Conservation (phyloP, 2,329 filamentous ascomycete genomes). For the Aspergillus brasiliensis region DNA sequence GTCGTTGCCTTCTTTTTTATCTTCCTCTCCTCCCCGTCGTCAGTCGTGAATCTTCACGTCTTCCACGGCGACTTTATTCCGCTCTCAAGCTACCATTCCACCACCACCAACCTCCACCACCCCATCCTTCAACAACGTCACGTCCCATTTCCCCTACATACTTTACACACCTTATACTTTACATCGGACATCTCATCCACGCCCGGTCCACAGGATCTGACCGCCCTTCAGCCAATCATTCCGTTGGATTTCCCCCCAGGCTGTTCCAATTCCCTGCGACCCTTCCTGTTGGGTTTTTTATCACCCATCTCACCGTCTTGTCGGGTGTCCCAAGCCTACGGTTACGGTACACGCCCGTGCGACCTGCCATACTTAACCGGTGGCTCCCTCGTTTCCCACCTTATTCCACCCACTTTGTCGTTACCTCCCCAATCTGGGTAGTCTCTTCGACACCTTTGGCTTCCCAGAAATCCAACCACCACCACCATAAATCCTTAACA, state of each 20-base stretch:
- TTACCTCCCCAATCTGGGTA: neutral
- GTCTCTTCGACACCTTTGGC: neutral
- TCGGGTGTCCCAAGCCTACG: slow-evolving; percentile 29
- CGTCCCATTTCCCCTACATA: neutral
- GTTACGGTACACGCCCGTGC: slow-evolving; percentile 25
- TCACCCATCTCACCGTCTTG: slow-evolving; percentile 19
- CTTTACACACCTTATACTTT: neutral
- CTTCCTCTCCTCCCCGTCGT: neutral
- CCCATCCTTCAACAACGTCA: neutral
- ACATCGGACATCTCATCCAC: slow-evolving; percentile 2
- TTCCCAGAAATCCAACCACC: neutral
- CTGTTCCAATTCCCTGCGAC: slow-evolving; percentile 14
- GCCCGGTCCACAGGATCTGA: slow-evolving; percentile 22
- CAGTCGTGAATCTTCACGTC: neutral
- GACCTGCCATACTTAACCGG: slow-evolving; percentile 17
- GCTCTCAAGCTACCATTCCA: too few relatives aligned
- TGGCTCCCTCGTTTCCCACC: slow-evolving; percentile 1
- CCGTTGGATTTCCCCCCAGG: slow-evolving; percentile 6
- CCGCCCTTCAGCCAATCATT: slow-evolving; percentile 25
- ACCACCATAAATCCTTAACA: neutral
- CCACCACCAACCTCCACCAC: neutral
- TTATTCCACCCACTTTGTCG: neutral
- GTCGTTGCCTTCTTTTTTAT: slow-evolving; percentile 9
- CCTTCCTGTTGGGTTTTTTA: slow-evolving; percentile 19
- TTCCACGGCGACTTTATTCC: neutral